Base-by-base conservation (phyloP, 148 eudicot species). In the Amaranthus hypochondriacus region DNA sequence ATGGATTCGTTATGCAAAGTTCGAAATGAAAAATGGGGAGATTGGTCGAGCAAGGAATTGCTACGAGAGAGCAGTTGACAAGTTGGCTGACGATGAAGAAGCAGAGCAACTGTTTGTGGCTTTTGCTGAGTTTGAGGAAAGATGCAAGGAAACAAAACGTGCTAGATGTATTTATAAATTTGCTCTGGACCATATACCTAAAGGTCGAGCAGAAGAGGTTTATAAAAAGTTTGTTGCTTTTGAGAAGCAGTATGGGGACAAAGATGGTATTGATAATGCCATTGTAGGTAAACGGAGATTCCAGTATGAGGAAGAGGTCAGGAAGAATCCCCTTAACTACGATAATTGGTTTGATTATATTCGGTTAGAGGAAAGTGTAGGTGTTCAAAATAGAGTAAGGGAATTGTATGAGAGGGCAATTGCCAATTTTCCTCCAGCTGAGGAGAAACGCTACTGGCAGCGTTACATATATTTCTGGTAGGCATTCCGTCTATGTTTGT, bases 401-500 rank as follows among this genome's bases (percentile, higher is more conserved):
- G 98, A 94, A 69, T 87, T 91, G 11, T 94, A 89, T 69, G 92
- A 92, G 81, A 85, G 97, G 42, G 97, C 98, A 6, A 94, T 94
- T 69, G 93, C 98, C 28, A 91, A 89, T 82, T 74, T 87, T 68
- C 98, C 98, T 72, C 96, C 93, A 10, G 96, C 96, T 66, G 90
- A 81, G 66, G 98, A 91, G 86, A 91, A 94, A 83, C 97, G 96
- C n/a, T 94, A 91, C 75, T 94, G 98, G 98, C 96, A 91, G 76
- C 87, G 97, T 7, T 94, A 94, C 79, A 90, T 93, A 58, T 93
- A 93, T 81, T 72, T 93, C 49, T 94, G 97, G 98, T 93, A 83
- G 84, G 92, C 43, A 73, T 73, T 71, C 52, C 2, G 7, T 6
- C 3, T 66, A 28, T 28, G 39, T 28, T 28, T 28, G 39, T 28